Evolutionary conservation across 2,329 filamentous ascomycete genomes (phyloP).

Genomic region (Epichloe bromicola): DNA sequence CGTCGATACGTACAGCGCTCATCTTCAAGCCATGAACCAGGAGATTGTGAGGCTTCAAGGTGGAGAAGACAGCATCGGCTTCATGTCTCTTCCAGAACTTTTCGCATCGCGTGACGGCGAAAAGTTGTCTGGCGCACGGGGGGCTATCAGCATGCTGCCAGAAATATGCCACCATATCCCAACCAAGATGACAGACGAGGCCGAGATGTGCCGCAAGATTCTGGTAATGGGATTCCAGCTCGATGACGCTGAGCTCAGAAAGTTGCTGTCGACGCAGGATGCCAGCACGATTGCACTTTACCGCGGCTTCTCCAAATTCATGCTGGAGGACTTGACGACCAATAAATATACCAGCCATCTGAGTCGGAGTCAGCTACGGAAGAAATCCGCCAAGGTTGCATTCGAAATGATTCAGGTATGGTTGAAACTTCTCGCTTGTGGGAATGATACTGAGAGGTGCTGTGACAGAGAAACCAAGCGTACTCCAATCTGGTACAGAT

Average conservation of each 20-base stretch:
- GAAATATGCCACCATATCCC: slow-evolving; percentile 22
- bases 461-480: slow-evolving; percentile 26
- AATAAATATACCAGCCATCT: slow-evolving; percentile 13
- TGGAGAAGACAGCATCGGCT: slow-evolving; percentile 13
- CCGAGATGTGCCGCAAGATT: slow-evolving; percentile 20
- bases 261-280: slow-evolving; percentile 16
- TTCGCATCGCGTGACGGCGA: slow-evolving; percentile 14
- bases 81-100: slow-evolving; percentile 16
- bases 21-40: slow-evolving; percentile 24
- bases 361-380: slow-evolving; percentile 17
- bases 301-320: slow-evolving; percentile 48
- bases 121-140: not conserved
- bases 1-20: slow-evolving; percentile 25
- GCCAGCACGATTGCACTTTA: slow-evolving; percentile 36
- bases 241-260: slow-evolving; percentile 15
- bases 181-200: slow-evolving; percentile 14
- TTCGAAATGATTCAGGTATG: slow-evolving; percentile 21
- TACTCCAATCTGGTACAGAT: slow-evolving; percentile 35
- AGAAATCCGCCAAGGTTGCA: slow-evolving; percentile 17
- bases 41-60: slow-evolving; percentile 13
- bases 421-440: no score
- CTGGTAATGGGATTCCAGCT: slow-evolving; percentile 23
- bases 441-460: not conserved
- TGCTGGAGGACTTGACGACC: slow-evolving; percentile 20
- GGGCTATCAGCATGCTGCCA: slow-evolving; percentile 24